Conservation (phyloP, 257 asterid genomes). For the Cordia subcordata region DNA sequence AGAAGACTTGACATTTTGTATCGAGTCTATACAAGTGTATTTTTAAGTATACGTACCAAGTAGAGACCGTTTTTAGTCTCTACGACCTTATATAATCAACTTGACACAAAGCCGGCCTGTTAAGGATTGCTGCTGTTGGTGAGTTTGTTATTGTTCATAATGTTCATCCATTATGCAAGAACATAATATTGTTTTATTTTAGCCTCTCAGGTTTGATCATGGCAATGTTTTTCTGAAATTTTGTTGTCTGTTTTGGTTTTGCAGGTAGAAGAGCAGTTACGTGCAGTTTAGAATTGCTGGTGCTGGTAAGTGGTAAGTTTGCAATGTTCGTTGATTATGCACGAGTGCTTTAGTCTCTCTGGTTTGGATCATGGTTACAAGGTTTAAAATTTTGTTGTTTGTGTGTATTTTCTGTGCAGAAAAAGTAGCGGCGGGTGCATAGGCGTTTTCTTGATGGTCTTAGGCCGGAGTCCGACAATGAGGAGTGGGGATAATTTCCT, state of each 20-base stretch:
- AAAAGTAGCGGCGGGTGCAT: not conserved
- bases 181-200: too few species aligned
- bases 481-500: constrained; percentile 61
- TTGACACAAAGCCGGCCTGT: not conserved
- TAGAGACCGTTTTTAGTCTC: not conserved
- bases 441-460: constrained; percentile 28
- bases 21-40: too few species aligned
- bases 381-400: not conserved
- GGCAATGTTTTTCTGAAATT: too few species aligned
- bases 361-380: not conserved
- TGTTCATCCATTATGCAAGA: too few species aligned
- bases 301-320: not conserved
- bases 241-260: too few species aligned
- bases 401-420: not conserved
- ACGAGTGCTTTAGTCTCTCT: not conserved
- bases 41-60: not conserved
- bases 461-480: constrained; percentile 25
- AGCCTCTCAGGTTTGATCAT: too few species aligned
- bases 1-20: not conserved
- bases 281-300: too few species aligned
- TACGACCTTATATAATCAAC: too few species aligned
- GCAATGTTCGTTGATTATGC: not conserved
- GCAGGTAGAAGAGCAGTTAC: too few species aligned
- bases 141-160: too few species aligned
- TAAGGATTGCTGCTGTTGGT: too few species aligned